Evolutionary conservation across 225 moss, liverwort and hornwort genomes (phyloP), one percentile per base, ranked within the genome.

Genomic region (Sphagnum contortum): DNA sequence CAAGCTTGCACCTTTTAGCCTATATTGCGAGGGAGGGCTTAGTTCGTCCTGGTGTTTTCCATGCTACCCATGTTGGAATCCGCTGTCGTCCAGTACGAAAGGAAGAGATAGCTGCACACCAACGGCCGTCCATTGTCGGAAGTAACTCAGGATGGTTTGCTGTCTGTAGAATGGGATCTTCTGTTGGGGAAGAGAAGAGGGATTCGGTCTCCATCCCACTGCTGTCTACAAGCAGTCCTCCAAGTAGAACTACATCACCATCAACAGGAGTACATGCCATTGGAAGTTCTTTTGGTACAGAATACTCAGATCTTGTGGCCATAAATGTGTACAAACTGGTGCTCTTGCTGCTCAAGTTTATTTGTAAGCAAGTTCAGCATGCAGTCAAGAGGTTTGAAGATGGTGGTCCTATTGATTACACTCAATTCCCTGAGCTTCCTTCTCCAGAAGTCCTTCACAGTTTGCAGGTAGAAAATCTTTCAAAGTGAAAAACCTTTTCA

Each of bases 251-350:
- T 71, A 64, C 77, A 58, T 80, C 79, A 62, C 68, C 82, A 67
- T 75, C 78, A 60, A 72, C 66, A 66, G 55, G 52, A 13, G 57
- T 64, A 62, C 59, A 76, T 61, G 67, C 76, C 67, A 55, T 63
- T 67, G 88, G 81, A 64, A 75, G 75, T 62, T 72, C 67, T 66
- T 12, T 60, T 44, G 80, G 78, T 66, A 90, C 90, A 71, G 87
- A 93, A 72, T 98, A 93, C 71, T 98, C 96, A 13, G 93, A 98
- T 70, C 80, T 83, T 48, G 90, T 98, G 64, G 92, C 92, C 51
- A 89, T 91, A 46, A 76, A 89, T 60, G 88, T 98, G 66, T 98
- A 98, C 78, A 92, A 74, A 81, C 72, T 98, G 73, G 83, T 83
- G 58, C 88, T 85, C 63, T 82, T 98, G 61, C 79, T 98, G 60